Evolutionary conservation across 1,284 basidiomycete genomes (phyloP).

Genomic region (Pholiota adiposa): DNA sequence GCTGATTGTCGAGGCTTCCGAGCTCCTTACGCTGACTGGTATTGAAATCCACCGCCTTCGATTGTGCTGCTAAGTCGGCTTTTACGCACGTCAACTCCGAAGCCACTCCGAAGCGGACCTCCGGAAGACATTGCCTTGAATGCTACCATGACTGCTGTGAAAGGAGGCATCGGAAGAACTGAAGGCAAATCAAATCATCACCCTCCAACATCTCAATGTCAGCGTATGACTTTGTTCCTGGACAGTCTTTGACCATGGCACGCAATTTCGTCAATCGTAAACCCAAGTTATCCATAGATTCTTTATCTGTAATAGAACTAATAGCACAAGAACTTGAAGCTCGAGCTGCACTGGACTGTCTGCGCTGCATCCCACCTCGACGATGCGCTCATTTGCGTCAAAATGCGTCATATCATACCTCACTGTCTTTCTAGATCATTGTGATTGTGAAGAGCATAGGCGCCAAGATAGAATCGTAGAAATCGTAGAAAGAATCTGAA

Average conservation of each 20-base stretch:
- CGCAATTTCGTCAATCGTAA: background rate
- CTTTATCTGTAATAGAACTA: background rate
- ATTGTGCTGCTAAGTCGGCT: background rate
- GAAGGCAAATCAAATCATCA: background rate
- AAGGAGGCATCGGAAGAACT: background rate
- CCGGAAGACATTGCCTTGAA: background rate
- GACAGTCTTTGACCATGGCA: background rate
- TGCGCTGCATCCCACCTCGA: background rate
- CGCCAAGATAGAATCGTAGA: constrained; percentile 2
- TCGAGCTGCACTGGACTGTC: background rate
- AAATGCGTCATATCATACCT: background rate
- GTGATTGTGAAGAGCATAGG: background rate
- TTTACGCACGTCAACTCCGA: background rate
- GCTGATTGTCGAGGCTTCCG: background rate
- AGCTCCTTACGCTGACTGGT: background rate
- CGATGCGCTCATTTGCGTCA: background rate
- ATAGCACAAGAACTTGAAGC: background rate
- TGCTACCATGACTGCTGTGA: background rate
- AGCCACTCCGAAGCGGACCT: background rate
- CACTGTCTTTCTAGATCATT: background rate
- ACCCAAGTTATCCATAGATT: background rate
- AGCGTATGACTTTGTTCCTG: background rate
- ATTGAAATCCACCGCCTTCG: background rate
- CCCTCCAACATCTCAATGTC: background rate
- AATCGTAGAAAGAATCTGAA: background rate